Percentiles rank a stretch among this genome's conserved stretches.
Evolutionary conservation across 306 rosid genomes (phyloP).

Genomic region (Erythrophleum fordii): DNA sequence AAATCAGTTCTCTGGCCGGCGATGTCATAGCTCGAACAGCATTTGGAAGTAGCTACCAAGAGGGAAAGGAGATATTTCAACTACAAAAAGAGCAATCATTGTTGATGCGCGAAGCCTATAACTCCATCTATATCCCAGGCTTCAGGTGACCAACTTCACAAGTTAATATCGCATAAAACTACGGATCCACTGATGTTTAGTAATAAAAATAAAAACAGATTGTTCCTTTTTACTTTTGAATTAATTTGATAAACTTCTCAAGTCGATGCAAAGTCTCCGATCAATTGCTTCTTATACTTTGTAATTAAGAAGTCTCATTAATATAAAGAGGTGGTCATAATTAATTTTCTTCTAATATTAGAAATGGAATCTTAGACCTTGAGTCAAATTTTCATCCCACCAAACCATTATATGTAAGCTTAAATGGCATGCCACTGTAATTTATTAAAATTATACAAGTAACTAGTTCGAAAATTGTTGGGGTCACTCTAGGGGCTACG

Average conservation of each 20-base stretch:
- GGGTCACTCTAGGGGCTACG: too few species aligned
- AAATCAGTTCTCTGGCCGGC: constrained; percentile 36
- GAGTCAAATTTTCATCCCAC: too few species aligned
- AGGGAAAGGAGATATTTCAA: constrained; percentile 56
- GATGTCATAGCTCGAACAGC: constrained; percentile 57
- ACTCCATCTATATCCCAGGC: constrained; percentile 52
- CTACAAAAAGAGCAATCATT: constrained; percentile 46
- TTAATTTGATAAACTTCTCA: too few species aligned
- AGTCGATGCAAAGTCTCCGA: background rate
- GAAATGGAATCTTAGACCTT: too few species aligned
- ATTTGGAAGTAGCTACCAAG: constrained; percentile 53
- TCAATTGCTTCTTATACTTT: background rate
- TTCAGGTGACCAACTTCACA: constrained; percentile 38
- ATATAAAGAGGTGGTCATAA: too few species aligned
- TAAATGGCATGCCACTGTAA: too few species aligned
- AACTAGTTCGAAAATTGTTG: too few species aligned
- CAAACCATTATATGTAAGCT: too few species aligned
- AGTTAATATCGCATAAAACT: background rate
- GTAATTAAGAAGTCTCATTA: too few species aligned
- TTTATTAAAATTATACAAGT: too few species aligned
- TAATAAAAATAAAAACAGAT: background rate
- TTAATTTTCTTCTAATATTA: too few species aligned
- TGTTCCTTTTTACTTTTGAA: too few species aligned
- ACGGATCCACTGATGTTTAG: background rate
- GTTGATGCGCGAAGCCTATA: constrained; percentile 47